A percentile compares a stretch with the other conserved stretches of the same genome.
These are phyloP conservation scores for Juncus effusus DNA, from an alignment of 176 grass and related monocot species.

Conservation along the genomic window DNA sequence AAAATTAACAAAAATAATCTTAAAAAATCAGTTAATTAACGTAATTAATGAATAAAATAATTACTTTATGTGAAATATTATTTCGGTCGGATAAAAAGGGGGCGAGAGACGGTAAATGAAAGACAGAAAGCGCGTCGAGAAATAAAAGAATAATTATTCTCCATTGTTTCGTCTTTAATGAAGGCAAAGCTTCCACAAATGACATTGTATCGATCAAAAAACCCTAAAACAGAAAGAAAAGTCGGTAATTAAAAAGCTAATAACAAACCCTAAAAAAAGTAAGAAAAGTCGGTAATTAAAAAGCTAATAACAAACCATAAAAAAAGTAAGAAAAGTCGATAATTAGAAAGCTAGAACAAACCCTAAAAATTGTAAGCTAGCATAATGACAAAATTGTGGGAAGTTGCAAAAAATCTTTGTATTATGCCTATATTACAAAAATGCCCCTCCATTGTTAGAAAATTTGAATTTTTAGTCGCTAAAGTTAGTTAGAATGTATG, in stretches of 20 bases:
- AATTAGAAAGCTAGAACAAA: no score
- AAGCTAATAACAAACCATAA: no score
- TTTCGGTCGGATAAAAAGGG: conserved; percentile 39
- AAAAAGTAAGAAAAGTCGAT: no score
- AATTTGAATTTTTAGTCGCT: no score
- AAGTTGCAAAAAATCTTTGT: no score
- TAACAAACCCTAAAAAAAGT: conserved; percentile 1
- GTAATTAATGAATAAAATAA: neutral
- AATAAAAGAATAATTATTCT: conserved; percentile 61
- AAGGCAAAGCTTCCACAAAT: conserved; percentile 60
- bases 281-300: neutral
- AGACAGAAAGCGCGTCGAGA: conserved; percentile 58
- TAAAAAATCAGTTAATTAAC: no score
- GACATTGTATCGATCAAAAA: conserved; percentile 83
- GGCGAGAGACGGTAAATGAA: conserved; percentile 49
- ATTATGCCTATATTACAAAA: no score
- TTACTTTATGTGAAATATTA: conserved; percentile 42
- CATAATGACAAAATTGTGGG: no score
- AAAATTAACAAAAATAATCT: neutral
- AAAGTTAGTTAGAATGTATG: no score
- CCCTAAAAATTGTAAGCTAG: no score
- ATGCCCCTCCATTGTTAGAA: no score
- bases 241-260: no score
- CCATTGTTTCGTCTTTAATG: conserved; percentile 61
- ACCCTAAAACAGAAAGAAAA: conserved; percentile 37